A percentile compares a stretch with the other conserved stretches of the same genome.
Conservation (phyloP, 2,329 filamentous ascomycete genomes). For the Sordariomycetes sp. region DNA sequence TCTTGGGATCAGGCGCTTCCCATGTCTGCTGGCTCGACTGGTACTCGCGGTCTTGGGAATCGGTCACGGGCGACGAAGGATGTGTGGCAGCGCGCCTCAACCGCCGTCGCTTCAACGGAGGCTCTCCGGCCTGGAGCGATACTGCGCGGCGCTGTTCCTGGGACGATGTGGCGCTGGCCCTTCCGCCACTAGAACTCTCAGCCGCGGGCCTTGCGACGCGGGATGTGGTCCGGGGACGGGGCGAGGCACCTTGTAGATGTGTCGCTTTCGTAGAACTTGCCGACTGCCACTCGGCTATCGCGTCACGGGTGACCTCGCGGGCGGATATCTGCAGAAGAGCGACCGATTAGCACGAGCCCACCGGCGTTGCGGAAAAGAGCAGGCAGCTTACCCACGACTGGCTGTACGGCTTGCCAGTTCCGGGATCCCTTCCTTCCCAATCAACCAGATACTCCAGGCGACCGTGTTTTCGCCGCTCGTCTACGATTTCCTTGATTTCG, state of each 20-base stretch:
- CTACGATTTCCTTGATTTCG: constrained; percentile 21
- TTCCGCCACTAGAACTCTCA: not conserved
- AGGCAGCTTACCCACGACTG: constrained; percentile 7
- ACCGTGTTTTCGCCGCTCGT: constrained; percentile 17
- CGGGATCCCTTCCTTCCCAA: constrained; percentile 17
- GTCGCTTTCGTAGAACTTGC: not conserved
- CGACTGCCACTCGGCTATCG: constrained; percentile 21
- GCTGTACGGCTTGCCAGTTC: constrained; percentile 1
- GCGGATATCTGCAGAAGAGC: constrained; percentile 4
- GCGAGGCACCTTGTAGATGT: not conserved
- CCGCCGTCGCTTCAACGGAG: constrained; percentile 12
- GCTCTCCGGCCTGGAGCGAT: constrained; percentile 1
- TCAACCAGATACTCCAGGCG: constrained; percentile 23
- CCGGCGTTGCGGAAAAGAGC: not conserved
- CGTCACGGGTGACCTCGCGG: constrained; percentile 18
- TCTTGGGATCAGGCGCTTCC: constrained; percentile 6
- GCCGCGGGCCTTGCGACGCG: not conserved
- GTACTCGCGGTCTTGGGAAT: constrained; percentile 12
- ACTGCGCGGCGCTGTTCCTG: not conserved
- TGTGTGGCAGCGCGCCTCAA: constrained; percentile 12
- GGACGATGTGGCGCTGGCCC: constrained; percentile 1
- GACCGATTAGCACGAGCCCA: constrained; percentile 2
- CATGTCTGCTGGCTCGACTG: constrained; percentile 9
- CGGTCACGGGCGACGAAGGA: constrained; percentile 17
- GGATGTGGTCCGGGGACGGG: constrained; percentile 2